These are phyloP conservation scores for Geranium brycei DNA, from an alignment of 345 rosid genomes.

Conservation along the genomic window DNA sequence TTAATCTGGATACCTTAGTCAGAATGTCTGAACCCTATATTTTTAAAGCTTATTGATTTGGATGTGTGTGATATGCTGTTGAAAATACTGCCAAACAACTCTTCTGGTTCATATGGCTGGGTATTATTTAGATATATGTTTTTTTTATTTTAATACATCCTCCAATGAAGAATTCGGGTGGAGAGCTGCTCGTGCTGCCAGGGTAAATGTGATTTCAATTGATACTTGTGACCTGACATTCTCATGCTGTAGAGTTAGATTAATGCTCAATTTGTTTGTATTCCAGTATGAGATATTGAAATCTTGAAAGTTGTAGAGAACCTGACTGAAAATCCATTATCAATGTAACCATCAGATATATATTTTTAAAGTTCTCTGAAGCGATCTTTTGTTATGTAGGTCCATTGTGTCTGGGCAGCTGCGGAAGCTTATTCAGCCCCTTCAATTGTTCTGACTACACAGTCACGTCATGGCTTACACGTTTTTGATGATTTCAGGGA, in stretches of 20 bases:
- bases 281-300: not conserved
- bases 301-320: not conserved
- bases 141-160: not conserved
- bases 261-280: not conserved
- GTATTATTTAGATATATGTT: no score
- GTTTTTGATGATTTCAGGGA: constrained; percentile 99
- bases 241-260: not conserved
- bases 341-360: not conserved
- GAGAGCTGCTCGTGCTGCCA: not conserved
- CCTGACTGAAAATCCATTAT: no score
- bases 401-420: constrained; percentile 99
- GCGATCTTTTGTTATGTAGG: constrained; percentile 30
- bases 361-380: not conserved
- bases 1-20: not conserved
- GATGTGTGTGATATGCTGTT: not conserved
- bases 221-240: not conserved
- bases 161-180: not conserved
- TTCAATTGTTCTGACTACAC: constrained; percentile 83
- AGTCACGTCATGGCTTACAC: constrained; percentile 63
- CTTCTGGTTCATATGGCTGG: not conserved
- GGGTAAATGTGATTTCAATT: not conserved
- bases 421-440: constrained; percentile 99
- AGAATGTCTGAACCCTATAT: not conserved
- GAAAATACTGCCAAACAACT: not conserved
- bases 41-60: not conserved